Evolutionary conservation across 2,329 filamentous ascomycete species (phyloP).

Genomic region (Aspergillus pseudoglaucus): DNA sequence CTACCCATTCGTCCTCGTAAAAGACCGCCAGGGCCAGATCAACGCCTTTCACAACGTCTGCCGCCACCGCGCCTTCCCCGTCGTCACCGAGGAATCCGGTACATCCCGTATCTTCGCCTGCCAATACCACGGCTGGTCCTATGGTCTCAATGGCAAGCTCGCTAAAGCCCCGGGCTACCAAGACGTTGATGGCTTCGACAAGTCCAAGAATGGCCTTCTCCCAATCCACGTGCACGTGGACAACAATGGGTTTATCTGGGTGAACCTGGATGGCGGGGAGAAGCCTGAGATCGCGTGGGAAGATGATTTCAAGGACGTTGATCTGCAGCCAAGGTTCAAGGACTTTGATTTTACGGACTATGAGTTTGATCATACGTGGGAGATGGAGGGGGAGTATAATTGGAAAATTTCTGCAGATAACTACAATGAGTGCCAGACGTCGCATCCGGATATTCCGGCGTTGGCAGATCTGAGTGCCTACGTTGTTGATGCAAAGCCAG

Average conservation of each 20-base stretch:
- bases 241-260: slow-evolving; percentile 51
- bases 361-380: slow-evolving; percentile 52
- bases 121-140: slow-evolving; percentile 57
- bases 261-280: slow-evolving; percentile 48
- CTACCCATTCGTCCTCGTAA: slow-evolving; percentile 50
- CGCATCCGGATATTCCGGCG: slow-evolving; percentile 16
- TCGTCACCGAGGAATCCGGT: slow-evolving; percentile 46
- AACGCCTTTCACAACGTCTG: slow-evolving; percentile 58
- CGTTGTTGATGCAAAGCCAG: slow-evolving; percentile 40
- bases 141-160: slow-evolving; percentile 51
- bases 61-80: slow-evolving; percentile 53
- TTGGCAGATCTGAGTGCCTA: slow-evolving; percentile 53
- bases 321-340: slow-evolving; percentile 41
- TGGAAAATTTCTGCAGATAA: slow-evolving; percentile 59
- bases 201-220: slow-evolving; percentile 48
- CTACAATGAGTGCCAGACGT: slow-evolving; percentile 46
- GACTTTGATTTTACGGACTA: slow-evolving; percentile 49
- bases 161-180: slow-evolving; percentile 54
- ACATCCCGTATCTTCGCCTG: slow-evolving; percentile 48
- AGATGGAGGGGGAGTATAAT: slow-evolving; percentile 53
- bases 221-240: slow-evolving; percentile 51
- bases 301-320: slow-evolving; percentile 46
- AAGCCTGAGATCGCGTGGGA: slow-evolving; percentile 46
- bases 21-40: slow-evolving; percentile 47
- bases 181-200: slow-evolving; percentile 50